Evolutionary conservation across 139 green algal species (phyloP).

Genomic region (Tetraselmis striata): DNA sequence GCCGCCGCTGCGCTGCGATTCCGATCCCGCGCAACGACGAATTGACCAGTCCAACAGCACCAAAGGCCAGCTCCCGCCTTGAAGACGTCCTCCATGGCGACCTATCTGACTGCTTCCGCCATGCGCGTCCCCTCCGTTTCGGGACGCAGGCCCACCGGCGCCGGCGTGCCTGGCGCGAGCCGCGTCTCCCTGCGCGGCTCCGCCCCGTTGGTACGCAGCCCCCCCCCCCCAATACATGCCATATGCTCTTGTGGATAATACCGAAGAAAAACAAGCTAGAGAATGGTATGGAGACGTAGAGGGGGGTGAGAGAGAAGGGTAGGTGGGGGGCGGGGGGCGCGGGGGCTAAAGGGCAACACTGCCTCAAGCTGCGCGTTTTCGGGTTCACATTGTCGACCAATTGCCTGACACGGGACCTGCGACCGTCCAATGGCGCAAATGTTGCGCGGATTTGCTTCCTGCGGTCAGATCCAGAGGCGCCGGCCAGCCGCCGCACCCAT

Average conservation of each 20-base stretch:
- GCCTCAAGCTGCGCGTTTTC: too few species aligned
- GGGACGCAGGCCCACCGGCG: not conserved
- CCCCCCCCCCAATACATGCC: not conserved
- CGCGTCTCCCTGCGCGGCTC: not conserved
- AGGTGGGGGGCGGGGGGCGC: too few species aligned
- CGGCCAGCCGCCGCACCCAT: not conserved
- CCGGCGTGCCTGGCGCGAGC: not conserved
- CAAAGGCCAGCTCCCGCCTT: too few species aligned
- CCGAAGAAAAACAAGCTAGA: not conserved
- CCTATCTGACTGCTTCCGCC: not conserved
- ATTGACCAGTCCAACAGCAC: too few species aligned
- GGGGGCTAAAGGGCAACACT: too few species aligned
- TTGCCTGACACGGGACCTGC: not conserved
- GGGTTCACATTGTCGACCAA: not conserved
- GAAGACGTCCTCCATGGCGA: not conserved
- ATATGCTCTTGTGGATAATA: too few species aligned
- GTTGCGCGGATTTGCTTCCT: not conserved
- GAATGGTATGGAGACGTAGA: not conserved
- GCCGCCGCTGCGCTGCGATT: too few species aligned
- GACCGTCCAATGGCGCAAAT: not conserved
- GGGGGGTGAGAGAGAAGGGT: too few species aligned
- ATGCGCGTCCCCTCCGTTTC: not conserved
- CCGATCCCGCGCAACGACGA: too few species aligned
- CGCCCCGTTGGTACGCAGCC: too few species aligned
- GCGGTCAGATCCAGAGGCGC: not conserved